Conservation (phyloP, 2,329 filamentous ascomycete genomes). For the Lasiodiplodia citricola region DNA sequence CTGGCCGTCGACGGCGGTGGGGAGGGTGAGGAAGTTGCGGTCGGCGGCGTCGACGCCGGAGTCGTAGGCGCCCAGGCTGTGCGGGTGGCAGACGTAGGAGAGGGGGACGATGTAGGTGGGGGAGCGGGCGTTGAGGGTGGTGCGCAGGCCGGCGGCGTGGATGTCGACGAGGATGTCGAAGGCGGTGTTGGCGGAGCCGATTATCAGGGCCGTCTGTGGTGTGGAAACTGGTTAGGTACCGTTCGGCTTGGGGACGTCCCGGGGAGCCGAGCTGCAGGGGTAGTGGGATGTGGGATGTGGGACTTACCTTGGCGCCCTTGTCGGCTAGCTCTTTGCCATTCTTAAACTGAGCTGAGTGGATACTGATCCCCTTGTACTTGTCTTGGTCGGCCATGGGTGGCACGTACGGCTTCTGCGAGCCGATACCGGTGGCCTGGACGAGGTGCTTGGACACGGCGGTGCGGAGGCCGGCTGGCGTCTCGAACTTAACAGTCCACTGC, state of each 20-base stretch:
- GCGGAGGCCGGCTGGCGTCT: too few species aligned
- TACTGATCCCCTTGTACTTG: too few species aligned
- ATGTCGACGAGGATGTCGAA: constrained; percentile 58
- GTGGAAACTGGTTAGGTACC: too few species aligned
- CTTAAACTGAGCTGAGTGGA: too few species aligned
- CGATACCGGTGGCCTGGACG: too few species aligned
- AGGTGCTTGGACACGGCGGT: too few species aligned
- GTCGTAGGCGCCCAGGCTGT: constrained; percentile 34
- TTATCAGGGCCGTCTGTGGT: constrained; percentile 42
- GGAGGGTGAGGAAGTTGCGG: not conserved
- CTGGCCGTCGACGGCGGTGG: constrained; percentile 7
- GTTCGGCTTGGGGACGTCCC: too few species aligned
- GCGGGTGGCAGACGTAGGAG: constrained; percentile 33
- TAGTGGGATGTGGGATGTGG: not conserved
- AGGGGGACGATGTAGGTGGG: constrained; percentile 46
- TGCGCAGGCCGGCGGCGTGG: constrained; percentile 47
- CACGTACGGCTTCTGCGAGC: constrained; percentile 21
- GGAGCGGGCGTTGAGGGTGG: constrained; percentile 54
- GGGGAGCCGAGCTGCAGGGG: too few species aligned
- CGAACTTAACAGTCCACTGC: constrained; percentile 31
- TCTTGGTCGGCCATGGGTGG: constrained; percentile 25
- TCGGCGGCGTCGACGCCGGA: constrained; percentile 38
- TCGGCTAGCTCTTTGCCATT: too few species aligned
- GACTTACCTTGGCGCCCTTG: too few species aligned
- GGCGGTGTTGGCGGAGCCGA: constrained; percentile 56